phyloP scores from a whole-genome alignment of 202 grass and related monocot genomes.

The Hordeum pubiflorum region DNA sequence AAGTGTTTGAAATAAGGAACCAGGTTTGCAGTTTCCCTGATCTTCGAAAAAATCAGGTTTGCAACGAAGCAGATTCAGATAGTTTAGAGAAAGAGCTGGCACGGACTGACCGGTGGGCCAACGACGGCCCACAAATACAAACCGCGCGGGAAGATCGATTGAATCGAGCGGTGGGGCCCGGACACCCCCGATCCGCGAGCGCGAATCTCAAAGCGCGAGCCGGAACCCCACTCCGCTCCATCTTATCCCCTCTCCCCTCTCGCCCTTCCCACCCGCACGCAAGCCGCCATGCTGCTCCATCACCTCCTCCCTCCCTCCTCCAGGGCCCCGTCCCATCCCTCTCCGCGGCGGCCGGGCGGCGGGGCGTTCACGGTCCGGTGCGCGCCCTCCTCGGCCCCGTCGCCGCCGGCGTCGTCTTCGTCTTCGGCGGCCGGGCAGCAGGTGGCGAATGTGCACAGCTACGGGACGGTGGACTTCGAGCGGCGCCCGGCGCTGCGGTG shows the following conservation, averaged over 20 bases:
- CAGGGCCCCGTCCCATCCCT: slow-evolving; percentile 3
- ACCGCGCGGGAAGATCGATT: slow-evolving; percentile 35
- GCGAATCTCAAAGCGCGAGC: slow-evolving; percentile 25
- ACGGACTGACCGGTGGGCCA: neutral
- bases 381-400: slow-evolving; percentile 4
- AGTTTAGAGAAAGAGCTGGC: neutral
- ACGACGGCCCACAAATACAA: slow-evolving; percentile 31
- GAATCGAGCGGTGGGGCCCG: neutral
- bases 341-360: neutral
- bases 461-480: slow-evolving; percentile 71
- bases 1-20: neutral
- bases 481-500: slow-evolving; percentile 43
- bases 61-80: neutral
- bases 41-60: no score
- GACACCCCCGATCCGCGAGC: neutral
- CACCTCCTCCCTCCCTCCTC: slow-evolving; percentile 32
- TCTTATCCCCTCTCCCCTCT: slow-evolving; percentile 30
- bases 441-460: slow-evolving; percentile 65
- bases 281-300: slow-evolving; percentile 38
- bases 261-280: neutral
- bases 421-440: slow-evolving; percentile 22
- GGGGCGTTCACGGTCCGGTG: neutral
- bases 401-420: neutral
- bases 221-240: neutral
- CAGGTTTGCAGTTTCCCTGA: no score